phyloP scores from a whole-genome alignment of 129 eudicot species.

The Centrapalus pauciflorus region DNA sequence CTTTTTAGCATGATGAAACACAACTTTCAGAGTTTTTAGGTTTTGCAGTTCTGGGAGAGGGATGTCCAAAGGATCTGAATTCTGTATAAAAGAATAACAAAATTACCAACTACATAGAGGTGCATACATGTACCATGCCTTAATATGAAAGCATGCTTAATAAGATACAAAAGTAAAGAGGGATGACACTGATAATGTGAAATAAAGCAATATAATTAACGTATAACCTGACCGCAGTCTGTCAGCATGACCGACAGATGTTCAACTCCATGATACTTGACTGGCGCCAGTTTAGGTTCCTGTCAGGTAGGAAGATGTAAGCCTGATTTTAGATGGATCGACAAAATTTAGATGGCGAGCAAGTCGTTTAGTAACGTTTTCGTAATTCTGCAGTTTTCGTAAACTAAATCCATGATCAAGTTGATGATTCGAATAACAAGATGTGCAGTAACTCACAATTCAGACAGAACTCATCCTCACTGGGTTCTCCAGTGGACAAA shows the following conservation, averaged over 20 bases:
- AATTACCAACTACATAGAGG: neutral
- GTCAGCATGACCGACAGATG: slow-evolving; percentile 54
- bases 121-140: neutral
- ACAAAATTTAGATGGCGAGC: slow-evolving; percentile 49
- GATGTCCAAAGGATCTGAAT: slow-evolving; percentile 59
- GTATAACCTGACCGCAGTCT: slow-evolving; percentile 52
- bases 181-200: neutral
- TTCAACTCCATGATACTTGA: slow-evolving; percentile 48
- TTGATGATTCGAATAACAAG: neutral
- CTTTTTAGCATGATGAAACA: slow-evolving; percentile 69
- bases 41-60: slow-evolving; percentile 81
- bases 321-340: slow-evolving; percentile 65
- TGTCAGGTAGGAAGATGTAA: slow-evolving; percentile 62
- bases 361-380: slow-evolving; percentile 52
- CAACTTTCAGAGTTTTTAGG: too few relatives aligned
- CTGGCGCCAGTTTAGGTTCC: slow-evolving; percentile 63
- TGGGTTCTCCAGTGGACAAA: slow-evolving; percentile 60
- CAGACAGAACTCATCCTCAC: slow-evolving; percentile 58
- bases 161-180: too few relatives aligned
- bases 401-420: neutral
- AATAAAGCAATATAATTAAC: neutral
- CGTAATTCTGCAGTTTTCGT: slow-evolving; percentile 44
- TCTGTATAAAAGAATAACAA: slow-evolving; percentile 24
- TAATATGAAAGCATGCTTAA: too few relatives aligned
- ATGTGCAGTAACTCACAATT: slow-evolving; percentile 35